Evolutionary conservation across 306 rosid species (phyloP).

Genomic region (Begonia fuchsioides): DNA sequence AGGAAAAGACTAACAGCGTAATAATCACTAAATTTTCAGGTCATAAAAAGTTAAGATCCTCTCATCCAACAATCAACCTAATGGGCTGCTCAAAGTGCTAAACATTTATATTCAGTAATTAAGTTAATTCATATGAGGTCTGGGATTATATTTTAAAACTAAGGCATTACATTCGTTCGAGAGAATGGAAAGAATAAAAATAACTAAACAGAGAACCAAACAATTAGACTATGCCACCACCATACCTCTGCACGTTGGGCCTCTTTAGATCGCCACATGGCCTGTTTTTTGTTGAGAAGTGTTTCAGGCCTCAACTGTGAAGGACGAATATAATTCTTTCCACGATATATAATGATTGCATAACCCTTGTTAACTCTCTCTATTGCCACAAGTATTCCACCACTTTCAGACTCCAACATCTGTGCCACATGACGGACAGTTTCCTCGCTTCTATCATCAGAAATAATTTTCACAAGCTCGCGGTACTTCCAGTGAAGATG

Average conservation of each 20-base stretch:
- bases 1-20: no score
- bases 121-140: no score
- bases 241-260: constrained; percentile 75
- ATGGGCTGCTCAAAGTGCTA: no score
- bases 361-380: constrained; percentile 67
- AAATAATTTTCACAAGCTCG: constrained; percentile 79
- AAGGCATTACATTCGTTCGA: no score
- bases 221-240: constrained; percentile 3
- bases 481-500: constrained; percentile 98
- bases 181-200: neutral
- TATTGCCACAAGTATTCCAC: constrained; percentile 77
- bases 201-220: constrained; percentile 3
- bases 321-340: constrained; percentile 82
- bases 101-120: no score
- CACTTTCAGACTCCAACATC: constrained; percentile 83
- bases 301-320: constrained; percentile 69
- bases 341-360: constrained; percentile 81
- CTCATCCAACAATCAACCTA: no score
- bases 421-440: constrained; percentile 45
- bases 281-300: constrained; percentile 56
- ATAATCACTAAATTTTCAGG: no score
- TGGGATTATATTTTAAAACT: no score
- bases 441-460: constrained; percentile 30
- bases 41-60: no score
- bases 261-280: constrained; percentile 68